Conservation (phyloP, 305 asterid species). For the Fraxinus dipetala region DNA sequence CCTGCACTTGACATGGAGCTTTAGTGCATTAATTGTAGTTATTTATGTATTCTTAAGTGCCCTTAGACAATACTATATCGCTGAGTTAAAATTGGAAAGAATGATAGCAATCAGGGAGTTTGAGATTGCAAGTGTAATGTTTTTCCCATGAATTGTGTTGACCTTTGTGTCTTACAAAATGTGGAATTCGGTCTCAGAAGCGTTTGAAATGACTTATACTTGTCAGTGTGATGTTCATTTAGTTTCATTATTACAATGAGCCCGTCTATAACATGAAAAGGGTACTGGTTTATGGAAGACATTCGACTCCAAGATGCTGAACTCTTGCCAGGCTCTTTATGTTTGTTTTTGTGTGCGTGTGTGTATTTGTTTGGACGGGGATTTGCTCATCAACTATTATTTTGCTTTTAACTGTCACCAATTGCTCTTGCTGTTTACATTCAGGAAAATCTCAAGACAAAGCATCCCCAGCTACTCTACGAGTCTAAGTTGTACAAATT, state of each 20-base stretch:
- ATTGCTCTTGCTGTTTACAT: background rate
- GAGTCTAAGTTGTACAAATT: constrained; percentile 49
- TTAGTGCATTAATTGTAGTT: background rate
- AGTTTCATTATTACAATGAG: background rate
- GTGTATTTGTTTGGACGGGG: background rate
- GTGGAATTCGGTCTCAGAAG: background rate
- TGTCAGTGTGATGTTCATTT: background rate
- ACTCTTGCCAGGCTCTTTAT: background rate
- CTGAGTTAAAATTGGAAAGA: background rate
- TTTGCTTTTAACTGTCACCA: background rate
- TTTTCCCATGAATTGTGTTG: background rate
- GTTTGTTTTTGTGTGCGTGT: background rate
- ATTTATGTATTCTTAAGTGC: background rate
- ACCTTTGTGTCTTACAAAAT: background rate
- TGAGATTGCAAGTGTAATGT: background rate
- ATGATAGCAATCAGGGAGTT: background rate
- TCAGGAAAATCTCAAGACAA: constrained; percentile 36
- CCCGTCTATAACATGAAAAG: background rate
- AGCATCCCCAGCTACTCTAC: constrained; percentile 49
- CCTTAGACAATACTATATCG: background rate
- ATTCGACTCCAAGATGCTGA: background rate
- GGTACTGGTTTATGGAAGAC: background rate
- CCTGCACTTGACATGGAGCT: background rate
- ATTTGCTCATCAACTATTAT: background rate
- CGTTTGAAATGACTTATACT: background rate